Evolutionary conservation across 2,329 filamentous ascomycete genomes (phyloP), one percentile per base, ranked within the genome.

Genomic region (Pestalotiopsis sp.): DNA sequence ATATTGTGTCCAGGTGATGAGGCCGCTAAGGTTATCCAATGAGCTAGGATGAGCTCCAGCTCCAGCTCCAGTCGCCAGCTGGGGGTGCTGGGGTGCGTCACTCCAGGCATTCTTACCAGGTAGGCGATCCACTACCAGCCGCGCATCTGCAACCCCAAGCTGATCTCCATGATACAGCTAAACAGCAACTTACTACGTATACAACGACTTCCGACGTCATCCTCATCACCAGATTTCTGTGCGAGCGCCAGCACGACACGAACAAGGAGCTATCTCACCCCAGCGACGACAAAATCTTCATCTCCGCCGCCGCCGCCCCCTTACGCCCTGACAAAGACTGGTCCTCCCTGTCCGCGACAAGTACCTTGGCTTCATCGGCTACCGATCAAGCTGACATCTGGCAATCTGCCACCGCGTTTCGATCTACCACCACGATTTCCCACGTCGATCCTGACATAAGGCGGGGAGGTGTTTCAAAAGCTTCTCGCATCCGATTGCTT

Each of bases 401-500:
- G 39, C 65, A 25, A 66, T 63, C 39, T 56, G 56, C 36, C 66
- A 62, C 31, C 31, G 20, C 20, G 39, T 13, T 20, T 17, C 58
- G 31, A 57, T 67, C 67, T 62, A 58, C 66, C 20, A 49, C 52
- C 63, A 17, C 63, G 27, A 49, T 64, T 45, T 67, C 36, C 38
- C 13, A 56, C 49, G 52, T 52, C 20, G 31, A n/a, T 69, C 71
- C 69, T 69, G 67, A 70, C 73, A 36, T 63, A 60, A 72, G 66
- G 72, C 73, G 71, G 60, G 71, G 71, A 71, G 71, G 59, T 66
- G 71, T 69, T 39, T 71, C 69, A 68, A 72, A 63, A 69, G 52
- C 56, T 67, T 72, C 70, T 49, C 64, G 70, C 75, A 73, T 76
- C 80, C 79, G 83, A 82, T 86, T 92, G 75, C 72, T 74, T 79